These are phyloP conservation scores for Picea abies DNA, from an alignment of 83 land plant genomes.

Conservation along the genomic window DNA sequence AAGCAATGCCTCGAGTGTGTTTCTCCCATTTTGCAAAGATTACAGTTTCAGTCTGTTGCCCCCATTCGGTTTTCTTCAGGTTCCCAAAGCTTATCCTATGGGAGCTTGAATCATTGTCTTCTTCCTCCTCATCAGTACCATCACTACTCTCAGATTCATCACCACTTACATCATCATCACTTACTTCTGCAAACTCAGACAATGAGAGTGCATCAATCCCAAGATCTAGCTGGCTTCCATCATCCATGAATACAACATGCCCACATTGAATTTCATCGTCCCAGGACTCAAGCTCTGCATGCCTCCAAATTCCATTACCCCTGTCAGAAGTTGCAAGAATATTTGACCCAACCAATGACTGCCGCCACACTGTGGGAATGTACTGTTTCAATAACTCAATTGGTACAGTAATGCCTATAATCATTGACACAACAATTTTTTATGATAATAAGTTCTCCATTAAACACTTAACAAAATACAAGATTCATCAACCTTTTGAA, in stretches of 20 bases:
- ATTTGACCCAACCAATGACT: conserved; percentile 74
- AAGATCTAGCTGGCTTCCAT: conserved; percentile 75
- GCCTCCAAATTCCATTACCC: conserved; percentile 76
- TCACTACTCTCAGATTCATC: conserved; percentile 47
- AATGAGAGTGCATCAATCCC: conserved; percentile 56
- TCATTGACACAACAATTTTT: conserved; percentile 6
- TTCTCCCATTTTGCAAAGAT: conserved; percentile 95
- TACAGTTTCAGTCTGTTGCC: conserved; percentile 78
- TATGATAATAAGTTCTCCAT: not conserved
- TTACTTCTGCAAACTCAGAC: conserved; percentile 66
- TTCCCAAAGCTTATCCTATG: conserved; percentile 57
- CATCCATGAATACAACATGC: conserved; percentile 68
- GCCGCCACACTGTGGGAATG: conserved; percentile 61
- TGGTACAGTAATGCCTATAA: conserved; percentile 71
- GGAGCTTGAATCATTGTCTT: conserved; percentile 12
- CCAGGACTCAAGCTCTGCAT: conserved; percentile 95
- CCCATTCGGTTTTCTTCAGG: conserved; percentile 31
- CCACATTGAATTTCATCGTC: conserved; percentile 53
- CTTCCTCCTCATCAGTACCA: conserved; percentile 40
- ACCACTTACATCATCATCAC: conserved; percentile 47
- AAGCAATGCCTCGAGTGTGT: conserved; percentile 98
- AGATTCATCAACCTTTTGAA: not conserved
- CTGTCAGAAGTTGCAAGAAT: conserved; percentile 71
- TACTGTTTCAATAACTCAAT: conserved; percentile 61
- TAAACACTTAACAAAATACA: not conserved